Percentiles rank a stretch among this genome's conserved stretches.
Conservation (phyloP, 495 filamentous ascomycete species). For the Podospora pseudoanserina region DNA sequence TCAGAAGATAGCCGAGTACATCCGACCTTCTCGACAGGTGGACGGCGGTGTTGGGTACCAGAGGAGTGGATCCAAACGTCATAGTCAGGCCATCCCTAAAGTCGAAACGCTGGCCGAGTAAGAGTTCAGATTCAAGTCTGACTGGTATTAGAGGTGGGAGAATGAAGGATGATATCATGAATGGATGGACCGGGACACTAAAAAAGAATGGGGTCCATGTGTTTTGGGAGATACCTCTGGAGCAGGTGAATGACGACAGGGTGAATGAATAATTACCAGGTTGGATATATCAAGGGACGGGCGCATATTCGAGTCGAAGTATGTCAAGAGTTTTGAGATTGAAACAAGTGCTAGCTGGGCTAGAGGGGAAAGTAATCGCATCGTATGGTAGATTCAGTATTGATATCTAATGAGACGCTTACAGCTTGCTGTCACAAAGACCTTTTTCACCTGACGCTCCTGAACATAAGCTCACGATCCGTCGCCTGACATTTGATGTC, state of each 20-base stretch:
- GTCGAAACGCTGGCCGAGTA: constrained; percentile 14
- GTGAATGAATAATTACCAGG: background rate
- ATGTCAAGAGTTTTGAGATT: background rate
- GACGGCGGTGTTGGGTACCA: background rate
- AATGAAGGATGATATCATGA: background rate
- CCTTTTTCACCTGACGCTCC: too few relatives aligned
- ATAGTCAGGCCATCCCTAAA: background rate
- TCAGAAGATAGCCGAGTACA: constrained; percentile 30
- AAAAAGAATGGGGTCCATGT: background rate
- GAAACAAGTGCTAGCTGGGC: background rate
- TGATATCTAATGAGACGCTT: background rate
- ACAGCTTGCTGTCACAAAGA: background rate
- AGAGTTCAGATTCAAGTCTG: background rate
- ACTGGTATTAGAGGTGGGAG: background rate
- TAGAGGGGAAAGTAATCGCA: background rate
- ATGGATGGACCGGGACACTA: background rate
- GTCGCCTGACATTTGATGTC: background rate
- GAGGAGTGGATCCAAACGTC: background rate
- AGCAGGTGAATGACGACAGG: background rate
- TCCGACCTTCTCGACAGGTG: constrained; percentile 24
- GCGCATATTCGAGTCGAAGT: background rate
- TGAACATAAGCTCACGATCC: too few relatives aligned
- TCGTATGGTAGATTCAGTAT: background rate
- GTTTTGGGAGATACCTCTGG: background rate
- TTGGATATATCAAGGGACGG: background rate